phyloP scores from a whole-genome alignment of 1,139 yeast genomes.

The Eremothecium coryli region DNA sequence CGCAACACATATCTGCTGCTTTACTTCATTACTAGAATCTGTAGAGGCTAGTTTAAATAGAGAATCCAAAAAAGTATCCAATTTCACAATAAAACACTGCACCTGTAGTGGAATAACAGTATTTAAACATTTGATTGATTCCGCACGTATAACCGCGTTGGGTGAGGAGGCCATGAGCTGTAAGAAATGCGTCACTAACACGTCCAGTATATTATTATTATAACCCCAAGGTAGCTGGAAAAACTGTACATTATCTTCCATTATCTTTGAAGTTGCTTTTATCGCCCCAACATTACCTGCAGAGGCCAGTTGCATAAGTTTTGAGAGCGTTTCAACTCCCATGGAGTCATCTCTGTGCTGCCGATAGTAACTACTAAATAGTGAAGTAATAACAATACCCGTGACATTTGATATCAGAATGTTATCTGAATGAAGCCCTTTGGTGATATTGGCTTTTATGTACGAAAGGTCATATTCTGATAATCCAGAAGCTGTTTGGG shows the following conservation, averaged over 20 bases:
- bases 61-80: constrained; percentile 57
- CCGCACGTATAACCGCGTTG: constrained; percentile 46
- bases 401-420: constrained; percentile 72
- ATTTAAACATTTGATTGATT: constrained; percentile 63
- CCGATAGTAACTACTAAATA: constrained; percentile 42
- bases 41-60: constrained; percentile 53
- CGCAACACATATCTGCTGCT: constrained; percentile 69
- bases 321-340: constrained; percentile 61
- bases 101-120: constrained; percentile 64
- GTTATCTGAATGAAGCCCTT: constrained; percentile 50
- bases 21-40: constrained; percentile 51
- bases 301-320: constrained; percentile 51
- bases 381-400: constrained; percentile 80
- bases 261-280: constrained; percentile 73
- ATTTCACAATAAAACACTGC: constrained; percentile 51
- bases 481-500: constrained; percentile 31
- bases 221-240: constrained; percentile 51
- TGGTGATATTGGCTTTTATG: constrained; percentile 52
- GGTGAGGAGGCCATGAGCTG: constrained; percentile 39
- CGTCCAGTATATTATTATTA: constrained; percentile 47
- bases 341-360: constrained; percentile 33
- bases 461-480: constrained; percentile 31
- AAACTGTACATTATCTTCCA: constrained; percentile 56
- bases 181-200: constrained; percentile 57
- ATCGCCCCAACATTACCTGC: constrained; percentile 65